Percentiles rank a stretch among this genome's conserved stretches.
Evolutionary conservation across 2,329 filamentous ascomycete genomes (phyloP).

Genomic region (Leptographium wingfieldii): DNA sequence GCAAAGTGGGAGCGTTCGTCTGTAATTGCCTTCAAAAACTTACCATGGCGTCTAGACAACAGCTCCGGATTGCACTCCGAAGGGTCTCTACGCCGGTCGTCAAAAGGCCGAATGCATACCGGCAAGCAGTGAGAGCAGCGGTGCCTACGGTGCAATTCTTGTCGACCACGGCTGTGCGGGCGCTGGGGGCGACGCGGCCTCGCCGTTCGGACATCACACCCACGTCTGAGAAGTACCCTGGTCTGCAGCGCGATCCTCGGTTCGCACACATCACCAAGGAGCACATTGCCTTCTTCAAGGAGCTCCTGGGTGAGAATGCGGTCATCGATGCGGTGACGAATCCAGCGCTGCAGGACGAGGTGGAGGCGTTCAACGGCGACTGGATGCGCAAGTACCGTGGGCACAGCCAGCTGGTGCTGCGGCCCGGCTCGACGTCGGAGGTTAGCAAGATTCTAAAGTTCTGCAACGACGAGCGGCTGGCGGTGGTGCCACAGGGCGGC

Average conservation of each 20-base stretch:
- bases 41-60: not conserved
- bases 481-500: slow-evolving; percentile 91
- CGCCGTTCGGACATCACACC: slow-evolving; percentile 38
- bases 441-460: slow-evolving; percentile 86
- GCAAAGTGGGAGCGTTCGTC: not conserved
- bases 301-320: slow-evolving; percentile 64
- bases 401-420: slow-evolving; percentile 75
- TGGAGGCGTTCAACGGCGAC: slow-evolving; percentile 88
- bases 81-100: not conserved
- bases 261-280: slow-evolving; percentile 63
- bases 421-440: slow-evolving; percentile 72
- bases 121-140: not conserved
- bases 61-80: not conserved
- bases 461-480: slow-evolving; percentile 85
- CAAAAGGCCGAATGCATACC: not conserved
- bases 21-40: not conserved
- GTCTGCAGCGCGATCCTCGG: slow-evolving; percentile 64
- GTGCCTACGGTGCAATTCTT: not conserved
- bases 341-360: slow-evolving; percentile 58
- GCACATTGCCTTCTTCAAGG: slow-evolving; percentile 73
- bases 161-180: slow-evolving; percentile 5
- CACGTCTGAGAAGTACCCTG: slow-evolving; percentile 77
- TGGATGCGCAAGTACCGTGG: slow-evolving; percentile 99
- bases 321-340: slow-evolving; percentile 72
- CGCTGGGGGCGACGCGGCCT: not conserved